phyloP scores from a whole-genome alignment of 768 basidiomycete genomes.

The Tylopilus sp. region DNA sequence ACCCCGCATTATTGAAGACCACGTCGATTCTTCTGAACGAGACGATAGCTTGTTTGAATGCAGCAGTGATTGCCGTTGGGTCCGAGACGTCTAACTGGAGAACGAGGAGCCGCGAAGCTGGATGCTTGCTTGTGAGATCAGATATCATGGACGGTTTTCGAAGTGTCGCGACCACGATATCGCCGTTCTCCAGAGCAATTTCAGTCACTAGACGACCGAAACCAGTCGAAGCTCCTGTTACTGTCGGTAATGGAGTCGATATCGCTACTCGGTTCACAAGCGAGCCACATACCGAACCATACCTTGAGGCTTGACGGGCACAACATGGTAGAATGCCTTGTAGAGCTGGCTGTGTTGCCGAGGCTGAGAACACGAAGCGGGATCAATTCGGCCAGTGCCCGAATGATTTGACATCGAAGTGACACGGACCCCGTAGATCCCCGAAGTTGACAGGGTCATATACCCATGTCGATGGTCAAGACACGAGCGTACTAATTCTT shows the following conservation, averaged over 20 bases:
- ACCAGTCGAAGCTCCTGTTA: slow-evolving; percentile 41
- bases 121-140: slow-evolving; percentile 30
- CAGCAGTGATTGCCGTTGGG: slow-evolving; percentile 29
- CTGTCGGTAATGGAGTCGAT: slow-evolving; percentile 18
- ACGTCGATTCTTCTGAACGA: slow-evolving; percentile 42
- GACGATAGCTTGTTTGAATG: slow-evolving; percentile 34
- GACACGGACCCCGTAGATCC: not conserved
- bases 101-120: slow-evolving; percentile 35
- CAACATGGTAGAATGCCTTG: no score
- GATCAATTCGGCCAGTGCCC: no score
- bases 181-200: slow-evolving; percentile 36
- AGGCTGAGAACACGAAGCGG: not conserved
- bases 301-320: slow-evolving; percentile 10
- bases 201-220: slow-evolving; percentile 37
- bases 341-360: no score
- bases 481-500: slow-evolving; percentile 3
- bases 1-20: slow-evolving; percentile 44
- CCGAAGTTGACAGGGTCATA: not conserved
- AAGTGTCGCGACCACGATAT: slow-evolving; percentile 42
- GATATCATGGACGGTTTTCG: slow-evolving; percentile 37
- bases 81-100: slow-evolving; percentile 42
- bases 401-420: not conserved
- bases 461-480: not conserved
- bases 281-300: slow-evolving; percentile 21
- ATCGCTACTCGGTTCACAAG: not conserved